phyloP scores from a whole-genome alignment of 129 eudicot species.

The Tagetes patula region DNA sequence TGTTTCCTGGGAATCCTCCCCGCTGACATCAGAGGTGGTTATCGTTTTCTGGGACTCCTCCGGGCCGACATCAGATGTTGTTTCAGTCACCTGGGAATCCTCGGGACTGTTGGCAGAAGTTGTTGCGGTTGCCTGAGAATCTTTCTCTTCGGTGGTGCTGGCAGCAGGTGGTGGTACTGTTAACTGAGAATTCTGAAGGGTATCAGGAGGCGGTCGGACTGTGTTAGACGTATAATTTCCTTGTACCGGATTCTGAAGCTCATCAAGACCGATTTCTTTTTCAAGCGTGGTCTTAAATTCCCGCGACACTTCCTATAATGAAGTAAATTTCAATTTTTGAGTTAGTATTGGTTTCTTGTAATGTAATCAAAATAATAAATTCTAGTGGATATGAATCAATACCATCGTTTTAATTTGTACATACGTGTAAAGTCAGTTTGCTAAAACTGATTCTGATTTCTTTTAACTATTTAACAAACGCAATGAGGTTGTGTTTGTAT shows the following conservation, averaged over 20 bases:
- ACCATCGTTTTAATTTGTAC: not conserved
- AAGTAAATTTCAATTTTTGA: not conserved
- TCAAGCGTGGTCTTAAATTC: conserved; percentile 94
- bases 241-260: conserved; percentile 47
- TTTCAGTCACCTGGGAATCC: conserved; percentile 28
- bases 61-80: not conserved
- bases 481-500: conserved; percentile 3
- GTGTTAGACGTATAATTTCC: conserved; percentile 44
- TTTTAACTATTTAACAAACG: not conserved
- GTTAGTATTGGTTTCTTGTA: not conserved
- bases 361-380: not conserved
- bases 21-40: conserved; percentile 15
- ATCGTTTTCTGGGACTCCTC: conserved; percentile 34
- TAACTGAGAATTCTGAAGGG: conserved; percentile 37
- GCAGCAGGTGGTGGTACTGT: conserved; percentile 29
- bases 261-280: conserved; percentile 91
- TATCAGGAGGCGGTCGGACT: conserved; percentile 31
- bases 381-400: not conserved
- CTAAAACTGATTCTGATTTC: conserved; percentile 1
- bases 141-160: conserved; percentile 27
- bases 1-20: conserved; percentile 35
- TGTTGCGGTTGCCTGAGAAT: conserved; percentile 29
- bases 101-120: conserved; percentile 24
- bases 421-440: not conserved
- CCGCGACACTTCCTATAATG: conserved; percentile 75